A percentile compares a stretch with the other conserved stretches of the same genome.
These are phyloP conservation scores for Botrytis galanthina DNA, from an alignment of 2,329 filamentous ascomycete genomes.

Conservation along the genomic window DNA sequence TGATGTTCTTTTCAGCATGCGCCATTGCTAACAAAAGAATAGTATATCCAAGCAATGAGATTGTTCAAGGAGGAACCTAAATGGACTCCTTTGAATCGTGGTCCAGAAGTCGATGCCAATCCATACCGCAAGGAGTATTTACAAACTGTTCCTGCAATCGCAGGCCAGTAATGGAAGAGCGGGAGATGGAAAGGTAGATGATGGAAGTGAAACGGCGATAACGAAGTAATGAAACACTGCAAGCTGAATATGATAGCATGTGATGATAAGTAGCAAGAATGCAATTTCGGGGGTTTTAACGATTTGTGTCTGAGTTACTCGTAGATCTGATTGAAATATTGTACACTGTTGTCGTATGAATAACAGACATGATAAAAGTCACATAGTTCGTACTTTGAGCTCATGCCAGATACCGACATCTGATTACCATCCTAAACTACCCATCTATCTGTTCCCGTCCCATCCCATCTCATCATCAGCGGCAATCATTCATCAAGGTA, in stretches of 20 bases:
- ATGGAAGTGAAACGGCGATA: not conserved
- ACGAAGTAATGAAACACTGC: constrained; percentile 1
- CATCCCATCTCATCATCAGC: not conserved
- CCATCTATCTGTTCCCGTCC: not conserved
- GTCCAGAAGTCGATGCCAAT: constrained; percentile 74
- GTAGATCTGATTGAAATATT: not conserved
- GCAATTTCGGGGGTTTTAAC: not conserved
- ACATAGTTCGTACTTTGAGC: not conserved
- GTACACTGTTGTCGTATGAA: not conserved
- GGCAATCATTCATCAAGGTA: not conserved
- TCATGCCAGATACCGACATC: not conserved
- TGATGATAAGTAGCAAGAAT: not conserved
- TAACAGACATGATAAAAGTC: not conserved
- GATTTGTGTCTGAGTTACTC: not conserved
- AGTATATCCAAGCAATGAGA: constrained; percentile 96
- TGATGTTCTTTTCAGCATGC: not conserved
- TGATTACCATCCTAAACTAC: not conserved
- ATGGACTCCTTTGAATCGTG: constrained; percentile 91
- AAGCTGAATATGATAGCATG: not conserved
- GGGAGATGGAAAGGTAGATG: not conserved
- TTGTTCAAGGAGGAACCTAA: constrained; percentile 98
- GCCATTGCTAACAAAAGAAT: constrained; percentile 16
- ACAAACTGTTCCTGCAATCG: constrained; percentile 25
- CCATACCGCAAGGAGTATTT: constrained; percentile 77
- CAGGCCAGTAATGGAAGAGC: constrained; percentile 17